A percentile compares a stretch with the other conserved stretches of the same genome.
Evolutionary conservation across 306 rosid genomes (phyloP).

Genomic region (Vicia faba): DNA sequence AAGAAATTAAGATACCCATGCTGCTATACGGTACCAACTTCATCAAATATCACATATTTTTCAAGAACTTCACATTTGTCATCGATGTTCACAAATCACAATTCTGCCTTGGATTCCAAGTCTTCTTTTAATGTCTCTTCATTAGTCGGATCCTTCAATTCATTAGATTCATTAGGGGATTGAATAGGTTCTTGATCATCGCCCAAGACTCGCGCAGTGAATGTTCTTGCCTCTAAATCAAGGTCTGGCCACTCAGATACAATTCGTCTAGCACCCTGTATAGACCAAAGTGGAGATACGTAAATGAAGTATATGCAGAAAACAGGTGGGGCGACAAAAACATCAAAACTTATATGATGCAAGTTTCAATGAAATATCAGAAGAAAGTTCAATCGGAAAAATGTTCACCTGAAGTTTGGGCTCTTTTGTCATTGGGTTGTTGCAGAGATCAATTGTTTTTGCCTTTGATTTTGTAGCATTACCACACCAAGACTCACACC

Average conservation of each 20-base stretch:
- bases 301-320: neutral
- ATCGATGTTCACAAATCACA: conserved; percentile 42
- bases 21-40: conserved; percentile 9
- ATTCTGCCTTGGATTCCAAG: conserved; percentile 77
- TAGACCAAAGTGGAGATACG: conserved; percentile 28
- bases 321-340: conserved; percentile 4
- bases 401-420: conserved; percentile 88
- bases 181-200: conserved; percentile 60
- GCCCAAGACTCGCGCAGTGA: conserved; percentile 77
- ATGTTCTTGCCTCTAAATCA: conserved; percentile 80
- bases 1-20: conserved; percentile 25
- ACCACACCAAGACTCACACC: conserved; percentile 99
- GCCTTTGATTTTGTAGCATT: conserved; percentile 94
- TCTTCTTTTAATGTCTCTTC: conserved; percentile 48
- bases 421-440: conserved; percentile 99
- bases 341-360: conserved; percentile 2
- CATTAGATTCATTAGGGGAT: conserved; percentile 43
- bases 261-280: conserved; percentile 91
- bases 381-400: conserved; percentile 14
- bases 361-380: conserved; percentile 18
- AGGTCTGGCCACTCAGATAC: conserved; percentile 95
- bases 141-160: conserved; percentile 31
- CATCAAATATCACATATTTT: conserved; percentile 22
- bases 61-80: conserved; percentile 8
- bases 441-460: conserved; percentile 97